Base-by-base conservation (phyloP, 192 early-diverging fungal species). In the Entomortierella chlamydospora region DNA sequence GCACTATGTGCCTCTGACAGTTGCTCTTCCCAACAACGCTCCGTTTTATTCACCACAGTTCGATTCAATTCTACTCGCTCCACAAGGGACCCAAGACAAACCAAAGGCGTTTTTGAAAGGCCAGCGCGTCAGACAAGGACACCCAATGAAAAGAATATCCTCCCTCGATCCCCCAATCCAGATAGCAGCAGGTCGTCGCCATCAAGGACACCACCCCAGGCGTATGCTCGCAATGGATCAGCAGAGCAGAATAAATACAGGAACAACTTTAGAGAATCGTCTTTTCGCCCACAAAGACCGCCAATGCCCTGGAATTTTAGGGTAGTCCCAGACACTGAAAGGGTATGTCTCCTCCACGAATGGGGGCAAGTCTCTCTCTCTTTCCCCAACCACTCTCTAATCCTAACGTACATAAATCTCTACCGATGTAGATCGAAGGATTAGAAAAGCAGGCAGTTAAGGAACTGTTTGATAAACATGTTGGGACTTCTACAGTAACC, bases 401-500 rank as follows among this genome's bases (percentile, higher is more conserved):
- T n/a, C n/a, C n/a, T n/a, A n/a, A n/a, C n/a, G n/a, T n/a, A n/a
- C n/a, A n/a, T n/a, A n/a, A n/a, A n/a, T n/a, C n/a, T n/a, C n/a
- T n/a, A n/a, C n/a, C n/a, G n/a, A n/a, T n/a, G 23, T 47, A 78
- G 74, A 78, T 78, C 43, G 67, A 69, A 37, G 53, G 51, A 9
- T n/a, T 64, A 20, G 74, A 78, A 29, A 78, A 67, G 9, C 22
- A 52, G 17, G 61, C 51, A 6, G 55, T 65, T 1, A 42, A 58
- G 11, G 41, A 33, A 49, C 39, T 78, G 0, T 69, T 60, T 45
- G 30, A 7, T 0, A 45, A 69, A 26, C 41, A 67, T 26, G 0
- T 25, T 2, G 67, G 61, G n/a, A 6, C 61, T 0, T 58, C 11
- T 6, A 51, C 39, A 0, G 11, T 64, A 1, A 53, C 7, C 4